These are phyloP conservation scores for Eucalyptus sp. DNA, from an alignment of 345 rosid species.

Conservation along the genomic window DNA sequence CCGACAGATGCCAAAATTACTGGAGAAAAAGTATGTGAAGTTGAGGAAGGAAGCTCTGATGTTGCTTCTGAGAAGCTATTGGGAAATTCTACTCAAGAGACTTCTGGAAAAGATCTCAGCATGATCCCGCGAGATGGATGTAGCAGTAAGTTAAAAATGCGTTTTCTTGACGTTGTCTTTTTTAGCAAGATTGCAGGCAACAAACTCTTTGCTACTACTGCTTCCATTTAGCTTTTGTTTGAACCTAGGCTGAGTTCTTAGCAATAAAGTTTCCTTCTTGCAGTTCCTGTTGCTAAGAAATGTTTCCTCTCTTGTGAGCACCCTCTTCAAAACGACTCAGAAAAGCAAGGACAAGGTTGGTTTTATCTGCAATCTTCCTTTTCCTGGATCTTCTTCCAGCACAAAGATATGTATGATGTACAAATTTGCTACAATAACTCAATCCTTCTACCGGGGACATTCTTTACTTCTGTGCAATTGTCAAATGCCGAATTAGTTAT, in stretches of 20 bases:
- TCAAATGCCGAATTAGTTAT: neutral
- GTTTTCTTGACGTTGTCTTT: neutral
- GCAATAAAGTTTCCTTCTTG: neutral
- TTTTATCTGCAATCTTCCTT: neutral
- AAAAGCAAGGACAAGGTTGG: neutral
- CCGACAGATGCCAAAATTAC: neutral
- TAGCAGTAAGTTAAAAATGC: neutral
- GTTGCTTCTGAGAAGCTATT: neutral
- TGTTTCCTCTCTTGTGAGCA: neutral
- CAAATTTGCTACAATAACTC: neutral
- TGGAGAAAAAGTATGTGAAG: neutral
- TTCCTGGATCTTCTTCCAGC: neutral
- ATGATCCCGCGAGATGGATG: neutral
- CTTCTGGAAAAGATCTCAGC: neutral
- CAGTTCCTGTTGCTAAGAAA: neutral
- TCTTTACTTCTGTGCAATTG: neutral
- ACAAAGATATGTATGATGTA: neutral
- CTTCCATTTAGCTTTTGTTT: neutral
- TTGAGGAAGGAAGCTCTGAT: neutral
- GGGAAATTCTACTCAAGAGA: neutral
- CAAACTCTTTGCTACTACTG: neutral
- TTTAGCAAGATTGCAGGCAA: neutral
- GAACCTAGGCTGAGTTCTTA: neutral
- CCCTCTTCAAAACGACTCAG: neutral
- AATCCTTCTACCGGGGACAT: neutral